These are phyloP conservation scores for Sparassis latifolia DNA, from an alignment of 1,284 basidiomycete genomes.

Conservation along the genomic window DNA sequence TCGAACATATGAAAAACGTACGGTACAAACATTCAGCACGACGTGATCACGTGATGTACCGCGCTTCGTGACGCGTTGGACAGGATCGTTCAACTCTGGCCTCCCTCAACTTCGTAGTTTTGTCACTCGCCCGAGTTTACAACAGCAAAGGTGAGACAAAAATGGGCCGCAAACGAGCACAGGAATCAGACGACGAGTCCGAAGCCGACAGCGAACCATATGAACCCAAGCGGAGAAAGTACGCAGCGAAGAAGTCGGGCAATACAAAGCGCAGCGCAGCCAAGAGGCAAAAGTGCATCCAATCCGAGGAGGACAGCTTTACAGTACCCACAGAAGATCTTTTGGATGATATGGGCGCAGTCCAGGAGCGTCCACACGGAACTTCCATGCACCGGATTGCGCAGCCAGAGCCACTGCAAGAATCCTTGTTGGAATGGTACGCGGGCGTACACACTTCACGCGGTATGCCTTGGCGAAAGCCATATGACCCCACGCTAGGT, in stretches of 20 bases:
- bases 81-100: too few species aligned
- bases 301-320: slow-evolving; percentile 3
- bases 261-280: background rate
- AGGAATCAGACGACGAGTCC: slow-evolving; percentile 7
- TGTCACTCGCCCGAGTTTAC: too few species aligned
- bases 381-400: slow-evolving; percentile 29
- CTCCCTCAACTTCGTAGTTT: too few species aligned
- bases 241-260: slow-evolving; percentile 4
- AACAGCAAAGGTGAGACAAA: background rate
- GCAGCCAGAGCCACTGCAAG: slow-evolving; percentile 33
- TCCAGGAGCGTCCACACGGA: slow-evolving; percentile 22
- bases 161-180: slow-evolving; percentile 19
- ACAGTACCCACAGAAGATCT: background rate
- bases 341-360: background rate
- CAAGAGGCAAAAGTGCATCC: slow-evolving; percentile 7
- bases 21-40: too few species aligned
- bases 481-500: slow-evolving; percentile 46
- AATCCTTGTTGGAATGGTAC: slow-evolving; percentile 63
- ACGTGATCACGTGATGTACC: too few species aligned
- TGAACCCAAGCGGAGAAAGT: slow-evolving; percentile 9
- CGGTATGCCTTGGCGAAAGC: slow-evolving; percentile 85
- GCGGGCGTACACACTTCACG: slow-evolving; percentile 52
- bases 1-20: too few species aligned
- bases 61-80: too few species aligned
- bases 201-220: slow-evolving; percentile 11